phyloP scores from a whole-genome alignment of 1,284 basidiomycete genomes.

The Trichosporon faecale region DNA sequence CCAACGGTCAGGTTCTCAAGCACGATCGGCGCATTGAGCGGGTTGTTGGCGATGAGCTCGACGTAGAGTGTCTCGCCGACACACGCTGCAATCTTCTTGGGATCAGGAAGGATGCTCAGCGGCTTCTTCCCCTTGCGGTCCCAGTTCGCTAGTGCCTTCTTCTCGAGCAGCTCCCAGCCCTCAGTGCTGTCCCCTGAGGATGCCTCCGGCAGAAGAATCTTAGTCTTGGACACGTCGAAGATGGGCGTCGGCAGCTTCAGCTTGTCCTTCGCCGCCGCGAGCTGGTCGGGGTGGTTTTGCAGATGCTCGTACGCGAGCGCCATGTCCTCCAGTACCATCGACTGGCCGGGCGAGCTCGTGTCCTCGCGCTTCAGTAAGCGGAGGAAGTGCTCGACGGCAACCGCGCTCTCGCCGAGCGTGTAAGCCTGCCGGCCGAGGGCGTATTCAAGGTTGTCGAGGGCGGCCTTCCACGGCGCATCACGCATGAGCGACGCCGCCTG shows the following conservation, averaged over 20 bases:
- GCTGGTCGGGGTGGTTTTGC: conserved; percentile 34
- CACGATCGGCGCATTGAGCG: conserved; percentile 49
- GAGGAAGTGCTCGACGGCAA: conserved; percentile 55
- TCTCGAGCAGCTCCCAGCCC: conserved; percentile 35
- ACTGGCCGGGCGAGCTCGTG: conserved; percentile 38
- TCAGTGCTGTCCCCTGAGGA: conserved; percentile 4
- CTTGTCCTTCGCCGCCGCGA: conserved; percentile 30
- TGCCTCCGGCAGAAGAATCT: conserved; percentile 28
- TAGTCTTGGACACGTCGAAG: conserved; percentile 39
- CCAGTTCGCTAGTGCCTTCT: conserved; percentile 36
- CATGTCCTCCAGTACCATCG: conserved; percentile 54
- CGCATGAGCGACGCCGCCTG: conserved; percentile 49
- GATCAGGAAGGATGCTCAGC: conserved; percentile 33
- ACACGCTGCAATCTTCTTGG: conserved; percentile 30
- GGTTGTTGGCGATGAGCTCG: conserved; percentile 52
- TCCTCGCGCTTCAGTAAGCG: conserved; percentile 47
- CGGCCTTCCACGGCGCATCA: conserved; percentile 51
- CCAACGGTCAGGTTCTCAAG: conserved; percentile 31
- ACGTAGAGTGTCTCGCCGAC: conserved; percentile 46
- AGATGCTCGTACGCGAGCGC: conserved; percentile 54
- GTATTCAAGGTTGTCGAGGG: conserved; percentile 55
- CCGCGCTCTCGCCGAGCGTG: conserved; percentile 54
- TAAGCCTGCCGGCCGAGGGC: conserved; percentile 57
- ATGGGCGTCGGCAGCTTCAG: conserved; percentile 42
- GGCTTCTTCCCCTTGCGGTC: conserved; percentile 47